Percentiles rank a stretch among this genome's conserved stretches.
Conservation (phyloP, 768 basidiomycete genomes). For the Phylloporus sp. region DNA sequence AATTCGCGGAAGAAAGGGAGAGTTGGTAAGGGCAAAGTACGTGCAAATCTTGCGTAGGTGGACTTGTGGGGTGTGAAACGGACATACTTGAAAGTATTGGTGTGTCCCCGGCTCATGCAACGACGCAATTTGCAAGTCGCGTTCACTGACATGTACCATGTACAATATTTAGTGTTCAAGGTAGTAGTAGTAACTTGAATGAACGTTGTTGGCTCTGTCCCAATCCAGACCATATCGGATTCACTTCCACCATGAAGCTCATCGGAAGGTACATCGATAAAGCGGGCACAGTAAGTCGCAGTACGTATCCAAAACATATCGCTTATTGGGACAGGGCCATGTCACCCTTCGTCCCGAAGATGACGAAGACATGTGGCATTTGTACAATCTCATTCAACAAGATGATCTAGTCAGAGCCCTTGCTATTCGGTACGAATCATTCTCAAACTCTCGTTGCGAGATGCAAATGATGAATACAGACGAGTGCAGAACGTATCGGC, state of each 20-base stretch:
- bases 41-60: too few relatives aligned
- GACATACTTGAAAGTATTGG: too few relatives aligned
- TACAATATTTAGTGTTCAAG: too few relatives aligned
- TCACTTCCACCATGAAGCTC: slow-evolving; percentile 66
- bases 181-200: too few relatives aligned
- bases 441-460: not conserved
- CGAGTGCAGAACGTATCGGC: slow-evolving; percentile 86
- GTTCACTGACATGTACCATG: too few relatives aligned
- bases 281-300: slow-evolving; percentile 61
- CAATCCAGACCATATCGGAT: slow-evolving; percentile 12
- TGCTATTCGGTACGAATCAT: slow-evolving; percentile 63
- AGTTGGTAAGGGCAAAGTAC: too few relatives aligned
- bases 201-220: slow-evolving; percentile 8
- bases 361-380: slow-evolving; percentile 99
- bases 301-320: not conserved
- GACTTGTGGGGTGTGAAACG: too few relatives aligned
- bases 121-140: too few relatives aligned
- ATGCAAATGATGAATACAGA: slow-evolving; percentile 35
- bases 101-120: too few relatives aligned
- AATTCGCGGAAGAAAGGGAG: too few relatives aligned
- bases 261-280: slow-evolving; percentile 82
- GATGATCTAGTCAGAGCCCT: slow-evolving; percentile 84
- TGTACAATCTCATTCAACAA: slow-evolving; percentile 93
- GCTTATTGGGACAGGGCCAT: slow-evolving; percentile 63
- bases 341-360: slow-evolving; percentile 95